These are phyloP conservation scores for Pulveroboletus frians DNA, from an alignment of 768 basidiomycete species.

Conservation along the genomic window DNA sequence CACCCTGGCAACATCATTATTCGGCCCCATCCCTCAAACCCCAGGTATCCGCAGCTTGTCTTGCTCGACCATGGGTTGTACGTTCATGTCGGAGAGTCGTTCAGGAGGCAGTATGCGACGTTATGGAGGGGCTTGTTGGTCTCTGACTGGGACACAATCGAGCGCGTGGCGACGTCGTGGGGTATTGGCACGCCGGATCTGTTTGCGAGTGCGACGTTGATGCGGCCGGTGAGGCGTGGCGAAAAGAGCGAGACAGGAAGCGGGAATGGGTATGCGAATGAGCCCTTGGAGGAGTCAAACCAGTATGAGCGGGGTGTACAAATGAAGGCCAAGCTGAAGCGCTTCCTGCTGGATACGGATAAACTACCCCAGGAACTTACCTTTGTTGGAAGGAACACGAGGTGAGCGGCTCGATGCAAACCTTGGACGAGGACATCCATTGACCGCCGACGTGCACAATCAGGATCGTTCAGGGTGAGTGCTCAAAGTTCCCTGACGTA, in stretches of 20 bases:
- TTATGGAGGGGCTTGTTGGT: constrained; percentile 68
- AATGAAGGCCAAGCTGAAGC: constrained; percentile 64
- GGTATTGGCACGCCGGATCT: constrained; percentile 68
- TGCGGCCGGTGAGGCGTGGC: constrained; percentile 51
- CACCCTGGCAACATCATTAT: constrained; percentile 78
- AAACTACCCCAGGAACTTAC: constrained; percentile 73
- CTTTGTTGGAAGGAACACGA: constrained; percentile 74
- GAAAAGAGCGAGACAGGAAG: neutral
- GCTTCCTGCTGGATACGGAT: constrained; percentile 69
- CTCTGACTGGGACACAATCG: constrained; percentile 50
- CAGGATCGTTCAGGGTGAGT: constrained; percentile 36
- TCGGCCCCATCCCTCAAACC: constrained; percentile 37
- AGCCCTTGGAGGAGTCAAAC: constrained; percentile 33
- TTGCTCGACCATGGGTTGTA: constrained; percentile 93
- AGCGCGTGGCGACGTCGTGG: constrained; percentile 52
- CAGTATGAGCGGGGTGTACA: constrained; percentile 65
- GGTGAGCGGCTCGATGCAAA: constrained; percentile 32
- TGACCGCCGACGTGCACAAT: neutral
- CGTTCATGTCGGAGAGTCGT: constrained; percentile 60
- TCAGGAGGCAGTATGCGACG: constrained; percentile 70
- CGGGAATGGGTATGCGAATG: neutral
- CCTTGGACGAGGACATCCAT: neutral
- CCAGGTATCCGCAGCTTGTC: constrained; percentile 54
- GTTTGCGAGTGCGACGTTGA: constrained; percentile 67
- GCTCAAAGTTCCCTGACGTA: neutral